These are phyloP conservation scores for Gaertneriomyces semiglobifer DNA, from an alignment of 192 early-diverging fungal species.

Conservation along the genomic window DNA sequence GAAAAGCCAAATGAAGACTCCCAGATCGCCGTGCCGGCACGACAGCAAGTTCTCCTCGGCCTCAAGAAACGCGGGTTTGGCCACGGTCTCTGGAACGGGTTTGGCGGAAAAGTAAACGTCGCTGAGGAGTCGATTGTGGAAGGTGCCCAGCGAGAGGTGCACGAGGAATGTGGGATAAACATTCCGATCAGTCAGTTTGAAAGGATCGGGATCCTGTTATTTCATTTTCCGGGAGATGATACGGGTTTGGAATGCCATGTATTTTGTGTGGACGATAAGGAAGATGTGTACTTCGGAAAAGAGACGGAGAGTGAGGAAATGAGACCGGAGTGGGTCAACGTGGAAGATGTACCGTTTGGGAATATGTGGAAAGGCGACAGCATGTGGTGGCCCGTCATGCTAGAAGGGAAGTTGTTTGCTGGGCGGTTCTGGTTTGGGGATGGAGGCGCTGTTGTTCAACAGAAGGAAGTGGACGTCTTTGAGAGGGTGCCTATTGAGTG, in stretches of 20 bases:
- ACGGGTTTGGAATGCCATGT: slow-evolving; percentile 66
- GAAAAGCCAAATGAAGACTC: slow-evolving; percentile 16
- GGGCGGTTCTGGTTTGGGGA: no score
- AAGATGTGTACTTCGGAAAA: slow-evolving; percentile 54
- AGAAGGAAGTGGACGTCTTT: no score
- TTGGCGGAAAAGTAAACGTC: slow-evolving; percentile 74
- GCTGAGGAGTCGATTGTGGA: slow-evolving; percentile 53
- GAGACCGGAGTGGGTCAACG: slow-evolving; percentile 65
- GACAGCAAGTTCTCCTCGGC: slow-evolving; percentile 58
- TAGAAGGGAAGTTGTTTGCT: no score
- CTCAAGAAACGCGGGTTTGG: slow-evolving; percentile 83
- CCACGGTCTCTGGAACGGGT: slow-evolving; percentile 60
- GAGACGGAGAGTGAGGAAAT: slow-evolving; percentile 58
- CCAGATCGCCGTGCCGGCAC: neutral
- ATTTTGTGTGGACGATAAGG: slow-evolving; percentile 42
- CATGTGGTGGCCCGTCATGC: slow-evolving; percentile 46
- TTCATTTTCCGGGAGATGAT: slow-evolving; percentile 63
- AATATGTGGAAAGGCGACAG: slow-evolving; percentile 74
- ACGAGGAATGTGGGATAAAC: slow-evolving; percentile 20
- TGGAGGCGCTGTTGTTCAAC: no score
- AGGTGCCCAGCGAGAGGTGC: slow-evolving; percentile 63
- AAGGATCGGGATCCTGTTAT: slow-evolving; percentile 9
- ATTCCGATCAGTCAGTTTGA: no score
- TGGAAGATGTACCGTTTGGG: slow-evolving; percentile 57
- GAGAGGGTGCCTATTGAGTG: no score